A percentile compares a stretch with the other conserved stretches of the same genome.
phyloP scores from a whole-genome alignment of 306 rosid species.

The Gillenia trifoliata region DNA sequence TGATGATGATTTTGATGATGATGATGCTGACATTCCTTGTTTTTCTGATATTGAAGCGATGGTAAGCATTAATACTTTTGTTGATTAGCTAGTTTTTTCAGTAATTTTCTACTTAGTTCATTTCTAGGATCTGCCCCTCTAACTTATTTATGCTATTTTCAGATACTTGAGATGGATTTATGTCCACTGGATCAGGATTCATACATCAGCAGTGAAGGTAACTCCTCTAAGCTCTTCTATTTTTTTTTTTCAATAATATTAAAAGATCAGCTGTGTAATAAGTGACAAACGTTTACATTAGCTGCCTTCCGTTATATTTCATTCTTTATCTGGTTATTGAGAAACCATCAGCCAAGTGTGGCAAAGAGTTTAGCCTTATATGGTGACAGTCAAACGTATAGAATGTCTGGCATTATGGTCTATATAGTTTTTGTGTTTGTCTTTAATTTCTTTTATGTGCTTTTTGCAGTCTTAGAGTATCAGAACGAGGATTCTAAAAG shows the following conservation, averaged over 20 bases:
- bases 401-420: not conserved
- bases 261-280: not conserved
- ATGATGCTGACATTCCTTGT: slow-evolving; percentile 38
- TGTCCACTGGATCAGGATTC: slow-evolving; percentile 54
- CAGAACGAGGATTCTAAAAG: slow-evolving; percentile 52
- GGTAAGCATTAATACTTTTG: slow-evolving; percentile 36
- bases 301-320: not conserved
- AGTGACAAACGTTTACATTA: not conserved
- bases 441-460: not conserved
- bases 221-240: slow-evolving; percentile 13
- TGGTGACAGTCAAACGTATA: not conserved
- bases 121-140: slow-evolving; percentile 15
- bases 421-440: not conserved
- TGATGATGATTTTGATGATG: slow-evolving; percentile 12
- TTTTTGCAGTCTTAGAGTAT: slow-evolving; percentile 43
- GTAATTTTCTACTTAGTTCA: not conserved
- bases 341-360: not conserved
- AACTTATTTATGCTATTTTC: slow-evolving; percentile 25
- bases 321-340: not conserved
- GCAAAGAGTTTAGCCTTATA: not conserved
- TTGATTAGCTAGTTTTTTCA: slow-evolving; percentile 7
- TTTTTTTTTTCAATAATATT: not conserved
- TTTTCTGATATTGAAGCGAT: slow-evolving; percentile 69
- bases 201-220: slow-evolving; percentile 56
- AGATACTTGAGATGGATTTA: slow-evolving; percentile 92